Conservation (phyloP, 2,329 filamentous ascomycete species). For the Magnaporthiopsis poae region DNA sequence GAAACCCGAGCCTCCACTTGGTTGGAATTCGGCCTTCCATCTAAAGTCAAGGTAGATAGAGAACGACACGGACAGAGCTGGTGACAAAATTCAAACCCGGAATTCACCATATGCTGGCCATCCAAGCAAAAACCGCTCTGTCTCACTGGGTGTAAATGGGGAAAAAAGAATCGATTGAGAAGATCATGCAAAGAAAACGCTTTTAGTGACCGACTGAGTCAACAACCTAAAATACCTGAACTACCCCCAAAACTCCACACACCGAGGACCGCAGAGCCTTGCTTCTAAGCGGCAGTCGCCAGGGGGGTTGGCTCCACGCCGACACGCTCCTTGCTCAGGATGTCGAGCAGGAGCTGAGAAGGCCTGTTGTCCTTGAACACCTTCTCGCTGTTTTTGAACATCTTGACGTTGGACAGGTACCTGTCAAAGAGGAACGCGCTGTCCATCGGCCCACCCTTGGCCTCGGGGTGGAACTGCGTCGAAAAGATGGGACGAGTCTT, state of each 20-base stretch:
- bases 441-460: slow-evolving; percentile 93
- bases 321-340: slow-evolving; percentile 87
- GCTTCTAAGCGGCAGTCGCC: slow-evolving; percentile 34
- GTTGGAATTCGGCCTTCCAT: too few relatives aligned
- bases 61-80: too few relatives aligned
- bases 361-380: slow-evolving; percentile 80
- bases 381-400: slow-evolving; percentile 76
- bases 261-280: background rate
- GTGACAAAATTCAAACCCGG: too few relatives aligned
- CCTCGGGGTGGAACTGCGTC: slow-evolving; percentile 97
- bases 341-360: slow-evolving; percentile 76
- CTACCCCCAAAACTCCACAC: background rate
- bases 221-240: background rate
- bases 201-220: background rate
- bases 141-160: too few relatives aligned
- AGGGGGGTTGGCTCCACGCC: slow-evolving; percentile 66
- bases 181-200: background rate
- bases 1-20: too few relatives aligned
- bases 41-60: too few relatives aligned
- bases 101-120: too few relatives aligned
- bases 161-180: background rate
- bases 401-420: slow-evolving; percentile 80
- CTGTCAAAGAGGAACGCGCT: slow-evolving; percentile 93
- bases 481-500: slow-evolving; percentile 93
- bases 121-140: too few relatives aligned